These are phyloP conservation scores for Geopyxis carbonaria DNA, from an alignment of 495 filamentous ascomycete genomes.

Conservation along the genomic window DNA sequence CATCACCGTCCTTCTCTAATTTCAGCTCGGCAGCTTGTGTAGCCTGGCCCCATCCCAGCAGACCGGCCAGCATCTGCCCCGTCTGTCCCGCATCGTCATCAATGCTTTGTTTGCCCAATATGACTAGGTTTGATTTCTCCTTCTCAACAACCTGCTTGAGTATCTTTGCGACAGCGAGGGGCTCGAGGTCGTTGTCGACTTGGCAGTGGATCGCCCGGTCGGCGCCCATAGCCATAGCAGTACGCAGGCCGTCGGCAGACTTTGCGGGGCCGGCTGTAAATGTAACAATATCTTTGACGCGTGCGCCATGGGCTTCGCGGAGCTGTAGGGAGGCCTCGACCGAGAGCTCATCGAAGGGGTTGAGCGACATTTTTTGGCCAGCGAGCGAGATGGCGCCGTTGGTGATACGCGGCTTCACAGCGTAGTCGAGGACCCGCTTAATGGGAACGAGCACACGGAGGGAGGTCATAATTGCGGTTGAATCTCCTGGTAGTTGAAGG, in stretches of 20 bases:
- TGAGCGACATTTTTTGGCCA: slow-evolving; percentile 91
- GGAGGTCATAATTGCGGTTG: slow-evolving; percentile 46
- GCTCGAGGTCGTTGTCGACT: slow-evolving; percentile 54
- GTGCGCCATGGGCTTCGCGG: slow-evolving; percentile 51
- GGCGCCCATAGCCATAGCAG: slow-evolving; percentile 96
- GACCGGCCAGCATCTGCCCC: slow-evolving; percentile 89
- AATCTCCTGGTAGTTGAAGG: no score
- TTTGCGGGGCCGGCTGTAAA: slow-evolving; percentile 78
- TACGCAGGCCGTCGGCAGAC: slow-evolving; percentile 69
- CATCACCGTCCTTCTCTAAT: slow-evolving; percentile 41
- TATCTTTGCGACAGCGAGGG: slow-evolving; percentile 77
- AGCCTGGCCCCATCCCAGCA: slow-evolving; percentile 84
- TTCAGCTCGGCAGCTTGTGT: slow-evolving; percentile 76
- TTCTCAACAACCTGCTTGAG: slow-evolving; percentile 56
- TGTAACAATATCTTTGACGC: slow-evolving; percentile 76
- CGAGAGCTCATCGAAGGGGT: slow-evolving; percentile 97
- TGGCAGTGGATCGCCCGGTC: slow-evolving; percentile 80
- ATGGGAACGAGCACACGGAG: slow-evolving; percentile 88
- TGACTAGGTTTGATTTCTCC: slow-evolving; percentile 77
- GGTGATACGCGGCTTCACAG: slow-evolving; percentile 91
- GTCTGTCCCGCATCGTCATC: slow-evolving; percentile 94
- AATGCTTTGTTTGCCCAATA: slow-evolving; percentile 93
- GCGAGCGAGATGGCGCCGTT: slow-evolving; percentile 82
- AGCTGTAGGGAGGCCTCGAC: slow-evolving; percentile 90
- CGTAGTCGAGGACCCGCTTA: slow-evolving; percentile 98